A percentile compares a stretch with the other conserved stretches of the same genome.
Evolutionary conservation across 768 basidiomycete species (phyloP).

Genomic region (Auricularia sp.): DNA sequence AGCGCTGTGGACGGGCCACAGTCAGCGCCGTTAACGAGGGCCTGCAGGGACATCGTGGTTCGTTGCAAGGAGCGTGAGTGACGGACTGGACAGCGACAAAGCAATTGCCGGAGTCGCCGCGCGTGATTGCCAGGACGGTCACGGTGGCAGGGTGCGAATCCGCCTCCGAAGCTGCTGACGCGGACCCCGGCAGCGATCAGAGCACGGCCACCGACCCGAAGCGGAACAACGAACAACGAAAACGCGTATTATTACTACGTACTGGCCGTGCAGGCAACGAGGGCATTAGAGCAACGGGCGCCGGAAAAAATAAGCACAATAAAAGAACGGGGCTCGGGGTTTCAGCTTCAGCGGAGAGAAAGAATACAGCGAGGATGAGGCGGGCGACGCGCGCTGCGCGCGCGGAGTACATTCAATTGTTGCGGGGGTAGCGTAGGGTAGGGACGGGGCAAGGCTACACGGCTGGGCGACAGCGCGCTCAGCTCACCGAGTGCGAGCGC

Average conservation of each 20-base stretch:
- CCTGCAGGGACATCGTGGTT: conserved; percentile 58
- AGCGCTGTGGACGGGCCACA: conserved; percentile 83
- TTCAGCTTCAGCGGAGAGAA: background rate
- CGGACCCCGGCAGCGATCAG: no score
- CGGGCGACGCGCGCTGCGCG: background rate
- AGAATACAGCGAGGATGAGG: background rate
- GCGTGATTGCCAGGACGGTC: no score
- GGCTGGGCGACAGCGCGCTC: background rate
- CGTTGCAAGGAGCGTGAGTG: background rate
- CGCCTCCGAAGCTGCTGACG: no score
- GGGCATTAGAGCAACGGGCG: no score
- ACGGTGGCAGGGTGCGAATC: no score
- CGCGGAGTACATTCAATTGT: background rate
- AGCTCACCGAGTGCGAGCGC: background rate
- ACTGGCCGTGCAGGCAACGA: no score
- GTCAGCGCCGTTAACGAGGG: conserved; percentile 66
- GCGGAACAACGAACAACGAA: no score
- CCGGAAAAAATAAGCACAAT: conserved; percentile 17
- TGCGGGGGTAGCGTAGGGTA: background rate
- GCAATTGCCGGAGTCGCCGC: no score
- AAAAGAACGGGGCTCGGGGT: conserved; percentile 71
- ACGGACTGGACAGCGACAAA: no score
- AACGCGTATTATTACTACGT: no score
- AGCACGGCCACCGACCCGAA: no score
- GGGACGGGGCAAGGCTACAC: background rate